These are phyloP conservation scores for Pachyrhizus erosus DNA, from an alignment of 306 rosid genomes.

Conservation along the genomic window DNA sequence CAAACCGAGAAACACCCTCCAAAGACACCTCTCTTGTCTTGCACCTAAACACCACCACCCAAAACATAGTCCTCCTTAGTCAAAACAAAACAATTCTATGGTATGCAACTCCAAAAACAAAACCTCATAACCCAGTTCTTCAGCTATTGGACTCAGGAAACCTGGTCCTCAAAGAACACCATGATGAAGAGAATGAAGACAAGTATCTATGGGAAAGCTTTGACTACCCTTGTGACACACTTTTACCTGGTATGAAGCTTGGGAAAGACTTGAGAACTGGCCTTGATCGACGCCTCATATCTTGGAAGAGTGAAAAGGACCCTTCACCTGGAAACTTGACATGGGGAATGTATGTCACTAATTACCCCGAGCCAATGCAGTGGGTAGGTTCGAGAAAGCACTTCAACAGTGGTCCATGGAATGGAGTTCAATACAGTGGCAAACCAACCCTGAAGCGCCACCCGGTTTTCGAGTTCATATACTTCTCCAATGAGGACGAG, in stretches of 20 bases:
- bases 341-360: too few species aligned
- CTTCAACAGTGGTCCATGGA: too few species aligned
- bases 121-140: constrained; percentile 27
- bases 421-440: too few species aligned
- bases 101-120: constrained; percentile 36
- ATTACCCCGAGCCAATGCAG: too few species aligned
- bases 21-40: constrained; percentile 23
- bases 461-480: too few species aligned
- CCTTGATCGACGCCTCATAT: not conserved
- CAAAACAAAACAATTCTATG: constrained; percentile 42
- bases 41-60: constrained; percentile 6
- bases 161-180: constrained; percentile 47
- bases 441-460: too few species aligned
- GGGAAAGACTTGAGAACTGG: constrained; percentile 42
- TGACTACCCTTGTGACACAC: constrained; percentile 36
- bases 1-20: constrained; percentile 41
- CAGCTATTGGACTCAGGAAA: constrained; percentile 50
- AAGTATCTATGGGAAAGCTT: constrained; percentile 53
- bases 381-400: too few species aligned
- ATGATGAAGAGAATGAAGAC: not conserved
- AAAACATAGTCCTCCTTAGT: constrained; percentile 31
- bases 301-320: constrained; percentile 43
- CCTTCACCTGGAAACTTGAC: constrained; percentile 38
- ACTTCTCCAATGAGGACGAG: too few species aligned
- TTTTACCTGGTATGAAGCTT: constrained; percentile 45